phyloP scores from a whole-genome alignment of 148 eudicot genomes.

The Polygonum maritimum region DNA sequence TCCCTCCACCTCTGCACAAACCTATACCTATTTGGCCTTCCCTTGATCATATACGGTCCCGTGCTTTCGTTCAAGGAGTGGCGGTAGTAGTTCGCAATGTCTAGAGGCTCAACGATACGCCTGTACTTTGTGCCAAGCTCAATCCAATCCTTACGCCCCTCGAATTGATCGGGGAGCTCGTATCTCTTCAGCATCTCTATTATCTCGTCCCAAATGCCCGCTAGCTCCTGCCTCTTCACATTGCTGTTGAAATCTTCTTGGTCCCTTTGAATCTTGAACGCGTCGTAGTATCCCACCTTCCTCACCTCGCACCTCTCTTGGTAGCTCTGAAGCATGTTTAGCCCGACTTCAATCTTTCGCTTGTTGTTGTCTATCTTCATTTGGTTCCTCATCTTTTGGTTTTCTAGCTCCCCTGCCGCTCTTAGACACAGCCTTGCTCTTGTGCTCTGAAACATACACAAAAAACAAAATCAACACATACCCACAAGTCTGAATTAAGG shows the following conservation, averaged over 20 bases:
- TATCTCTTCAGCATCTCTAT: constrained; percentile 66
- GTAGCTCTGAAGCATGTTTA: constrained; percentile 43
- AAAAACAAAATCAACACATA: not conserved
- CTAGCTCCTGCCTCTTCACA: constrained; percentile 55
- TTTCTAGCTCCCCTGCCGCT: constrained; percentile 73
- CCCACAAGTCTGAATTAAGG: not conserved
- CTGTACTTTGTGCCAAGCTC: constrained; percentile 74
- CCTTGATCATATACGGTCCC: constrained; percentile 61
- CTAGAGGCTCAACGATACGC: constrained; percentile 68
- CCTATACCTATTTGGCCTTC: constrained; percentile 63
- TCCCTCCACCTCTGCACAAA: constrained; percentile 73
- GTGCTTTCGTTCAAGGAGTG: constrained; percentile 71
- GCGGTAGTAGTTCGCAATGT: constrained; percentile 81
- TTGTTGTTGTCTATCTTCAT: constrained; percentile 38
- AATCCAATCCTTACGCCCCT: constrained; percentile 68
- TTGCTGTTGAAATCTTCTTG: constrained; percentile 54
- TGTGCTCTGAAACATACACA: constrained; percentile 41
- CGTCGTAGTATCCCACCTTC: constrained; percentile 64
- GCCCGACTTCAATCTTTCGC: constrained; percentile 32
- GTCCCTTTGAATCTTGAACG: constrained; percentile 62
- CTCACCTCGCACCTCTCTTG: constrained; percentile 30
- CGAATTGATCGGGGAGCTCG: constrained; percentile 81
- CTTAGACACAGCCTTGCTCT: constrained; percentile 71
- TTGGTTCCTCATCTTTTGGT: constrained; percentile 50
- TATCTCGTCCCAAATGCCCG: constrained; percentile 94